Evolutionary conservation across 495 filamentous ascomycete genomes (phyloP), one percentile per base, ranked within the genome.

Genomic region (Lasiosphaeriaceae sp.): DNA sequence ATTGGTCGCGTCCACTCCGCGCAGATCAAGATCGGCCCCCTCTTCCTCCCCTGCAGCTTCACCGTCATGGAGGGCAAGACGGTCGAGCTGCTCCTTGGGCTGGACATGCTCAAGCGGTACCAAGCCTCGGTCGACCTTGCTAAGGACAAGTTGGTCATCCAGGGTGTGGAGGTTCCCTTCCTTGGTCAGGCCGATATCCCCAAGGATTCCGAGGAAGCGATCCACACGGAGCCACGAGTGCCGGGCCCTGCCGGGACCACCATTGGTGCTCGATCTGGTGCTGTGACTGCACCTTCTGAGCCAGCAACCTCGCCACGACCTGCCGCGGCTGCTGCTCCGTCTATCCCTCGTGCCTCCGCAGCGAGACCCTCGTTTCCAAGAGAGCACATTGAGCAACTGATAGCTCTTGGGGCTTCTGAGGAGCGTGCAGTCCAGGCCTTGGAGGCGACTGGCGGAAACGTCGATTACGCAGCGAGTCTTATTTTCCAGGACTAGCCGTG

Each of bases 21-120:
- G 14, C 89, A 89, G 70, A 93, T 97, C 68, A 90, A 89, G 74
- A 96, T 99, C 60, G 95, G 94, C 17, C 82, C 80, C 35, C 83
- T 92, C 65, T 91, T 90, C 66, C 81, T 99, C 50, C 84, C 92
- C 0, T 97, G 92, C 77, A 89, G 88, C 48, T 99, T 99, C 72
- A 97, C 95, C n/a, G 94, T 99, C 60, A 97, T 99, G 94, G 94
- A 99, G 73, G 94, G 94, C 35, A 99, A 97, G 72, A 85, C 89
- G 56, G 94, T 97, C n/a, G 94, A 97, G 64, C 77, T 99, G 11
- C 81, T 99, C 8, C 80, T 99, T 11, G 94, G 94, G 6, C 76
- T 99, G 46, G 94, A 99, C 68, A 99, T 99, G 89, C 76, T 97
- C 50, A 96, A 91, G 71, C 82, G 95, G 29, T 90, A 96, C 69